A percentile compares a stretch with the other conserved stretches of the same genome.
phyloP scores from a whole-genome alignment of 1,139 yeast genomes.

The Yamadazyma songkhlaensis region DNA sequence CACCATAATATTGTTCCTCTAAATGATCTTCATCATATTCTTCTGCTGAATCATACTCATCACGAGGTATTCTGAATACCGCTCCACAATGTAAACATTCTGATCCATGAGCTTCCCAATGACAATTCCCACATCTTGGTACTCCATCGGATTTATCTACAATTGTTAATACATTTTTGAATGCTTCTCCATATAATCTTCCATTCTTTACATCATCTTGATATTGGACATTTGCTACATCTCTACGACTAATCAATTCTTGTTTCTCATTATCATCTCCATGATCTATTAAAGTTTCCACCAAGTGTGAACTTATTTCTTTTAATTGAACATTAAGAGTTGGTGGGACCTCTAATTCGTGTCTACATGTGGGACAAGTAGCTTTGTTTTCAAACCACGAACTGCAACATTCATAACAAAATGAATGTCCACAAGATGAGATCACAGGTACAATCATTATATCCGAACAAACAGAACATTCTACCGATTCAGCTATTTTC shows the following conservation, averaged over 20 bases:
- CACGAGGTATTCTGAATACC: conserved; percentile 24
- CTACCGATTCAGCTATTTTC: conserved; percentile 20
- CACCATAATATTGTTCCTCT: conserved; percentile 16
- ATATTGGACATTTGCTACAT: conserved; percentile 27
- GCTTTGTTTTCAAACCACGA: conserved; percentile 49
- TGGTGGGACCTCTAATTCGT: conserved; percentile 41
- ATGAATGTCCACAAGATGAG: conserved; percentile 44
- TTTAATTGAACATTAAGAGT: conserved; percentile 42
- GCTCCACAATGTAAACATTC: conserved; percentile 56
- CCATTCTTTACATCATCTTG: conserved; percentile 35
- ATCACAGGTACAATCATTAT: conserved; percentile 44
- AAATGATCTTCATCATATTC: conserved; percentile 20
- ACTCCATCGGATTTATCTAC: conserved; percentile 74
- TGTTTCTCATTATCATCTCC: conserved; percentile 20
- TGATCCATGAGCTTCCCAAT: conserved; percentile 72
- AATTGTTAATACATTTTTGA: conserved; percentile 48
- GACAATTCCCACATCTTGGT: conserved; percentile 74
- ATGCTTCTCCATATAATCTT: conserved; percentile 47
- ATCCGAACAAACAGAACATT: conserved; percentile 45
- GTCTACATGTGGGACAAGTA: conserved; percentile 58
- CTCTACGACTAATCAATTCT: conserved; percentile 20
- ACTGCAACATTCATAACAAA: conserved; percentile 47
- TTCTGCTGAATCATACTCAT: conserved; percentile 4
- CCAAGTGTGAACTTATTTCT: conserved; percentile 28
- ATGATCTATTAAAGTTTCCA: conserved; percentile 29